Evolutionary conservation across 164 flowering plant genomes (phyloP).

Genomic region (Aristolochia contorta): DNA sequence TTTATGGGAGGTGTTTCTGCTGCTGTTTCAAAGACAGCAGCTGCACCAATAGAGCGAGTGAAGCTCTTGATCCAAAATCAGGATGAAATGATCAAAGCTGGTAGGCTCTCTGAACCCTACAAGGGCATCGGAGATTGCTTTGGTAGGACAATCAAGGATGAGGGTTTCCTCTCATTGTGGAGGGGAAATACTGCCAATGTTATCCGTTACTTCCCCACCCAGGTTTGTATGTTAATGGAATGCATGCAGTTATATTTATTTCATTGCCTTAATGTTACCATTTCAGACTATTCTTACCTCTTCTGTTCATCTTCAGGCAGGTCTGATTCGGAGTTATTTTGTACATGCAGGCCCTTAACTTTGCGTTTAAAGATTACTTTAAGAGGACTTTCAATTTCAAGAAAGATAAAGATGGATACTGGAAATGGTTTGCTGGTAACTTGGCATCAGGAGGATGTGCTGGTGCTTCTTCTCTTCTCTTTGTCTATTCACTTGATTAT

Average conservation of each 20-base stretch:
- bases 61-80: constrained; percentile 14
- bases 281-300: not conserved
- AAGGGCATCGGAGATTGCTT: constrained; percentile 16
- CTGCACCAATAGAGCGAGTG: constrained; percentile 60
- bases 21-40: constrained; percentile 53
- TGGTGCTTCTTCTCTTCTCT: constrained; percentile 15
- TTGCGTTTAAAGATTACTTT: constrained; percentile 17
- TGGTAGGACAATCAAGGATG: constrained; percentile 10
- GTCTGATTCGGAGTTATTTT: not conserved
- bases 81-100: constrained; percentile 18
- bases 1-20: constrained; percentile 30
- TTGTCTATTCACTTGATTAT: constrained; percentile 16
- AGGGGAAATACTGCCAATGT: constrained; percentile 17
- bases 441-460: constrained; percentile 17
- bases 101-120: constrained; percentile 14
- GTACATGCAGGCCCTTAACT: constrained; percentile 11
- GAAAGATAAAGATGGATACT: constrained; percentile 13
- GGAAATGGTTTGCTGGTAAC: constrained; percentile 21
- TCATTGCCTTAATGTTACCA: no score
- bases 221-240: constrained; percentile 6
- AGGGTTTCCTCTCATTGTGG: constrained; percentile 7
- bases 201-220: constrained; percentile 17
- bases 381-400: constrained; percentile 17
- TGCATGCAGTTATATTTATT: not conserved
- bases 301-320: not conserved